Base-by-base conservation (phyloP, 1,139 yeast species). In the Taphrina deformans region DNA sequence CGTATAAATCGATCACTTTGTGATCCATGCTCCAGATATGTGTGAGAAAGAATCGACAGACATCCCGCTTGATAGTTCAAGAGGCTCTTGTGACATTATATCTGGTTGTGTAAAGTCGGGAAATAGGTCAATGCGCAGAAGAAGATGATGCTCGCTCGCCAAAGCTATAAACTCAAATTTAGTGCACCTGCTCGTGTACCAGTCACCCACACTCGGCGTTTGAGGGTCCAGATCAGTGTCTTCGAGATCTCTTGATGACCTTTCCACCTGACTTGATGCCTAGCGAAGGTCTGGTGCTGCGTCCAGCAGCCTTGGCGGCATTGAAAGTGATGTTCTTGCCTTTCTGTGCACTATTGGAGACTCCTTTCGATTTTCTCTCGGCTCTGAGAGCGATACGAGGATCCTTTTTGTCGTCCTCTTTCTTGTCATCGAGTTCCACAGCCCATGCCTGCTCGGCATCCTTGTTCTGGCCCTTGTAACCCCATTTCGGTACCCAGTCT, bases 401-500 rank as follows among this genome's bases (percentile, higher is more conserved):
- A 55, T 65, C 63, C 26, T 51, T 48, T 18, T 52, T 52, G 29
- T 59, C 63, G 14, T 53, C 59, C 21, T 51, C 51, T 55, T 67
- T 69, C 71, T 85, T 82, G 67, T 89, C 96, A 67, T 90, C 89
- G 68, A 93, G 88, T 77, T 95, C 99, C 66, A 93, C 98, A 75
- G 91, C 82, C 99, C 99, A 93, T 78, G 93, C 97, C 74, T 83
- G 80, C 74, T 93, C 98, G 72, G 86, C 75, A 67, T 86, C 84
- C 79, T 93, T 93, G 78, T 93, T 93, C 76, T 85, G 84, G 73
- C 99, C 99, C 71, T 88, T 87, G 79, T 87, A 93, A 67, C 99
- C 99, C 99, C 99, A 95, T 77, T 91, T 92, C 72, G 96, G 95
- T 68, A 88, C 97, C 99, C 99, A 95, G 77, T 91, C 92, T 62